Percentiles rank a stretch among this genome's conserved stretches.
Evolutionary conservation across 2,329 filamentous ascomycete genomes (phyloP).

Genomic region (Mycocentrospora acerina): DNA sequence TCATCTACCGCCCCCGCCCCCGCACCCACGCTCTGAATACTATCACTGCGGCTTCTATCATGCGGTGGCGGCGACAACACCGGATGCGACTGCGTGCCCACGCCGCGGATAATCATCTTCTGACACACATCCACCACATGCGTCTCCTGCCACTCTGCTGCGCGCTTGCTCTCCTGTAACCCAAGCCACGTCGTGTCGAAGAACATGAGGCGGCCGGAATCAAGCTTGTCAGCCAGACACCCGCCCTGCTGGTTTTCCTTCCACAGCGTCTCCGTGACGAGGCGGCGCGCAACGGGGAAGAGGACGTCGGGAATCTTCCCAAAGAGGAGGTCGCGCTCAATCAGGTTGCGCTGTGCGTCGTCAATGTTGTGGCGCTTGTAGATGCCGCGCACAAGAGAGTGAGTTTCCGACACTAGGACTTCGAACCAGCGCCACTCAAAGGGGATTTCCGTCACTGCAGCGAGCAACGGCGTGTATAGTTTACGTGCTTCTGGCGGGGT

Average conservation of each 20-base stretch:
- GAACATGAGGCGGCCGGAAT: conserved; percentile 71
- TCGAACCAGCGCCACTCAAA: conserved; percentile 51
- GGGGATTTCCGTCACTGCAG: conserved; percentile 39
- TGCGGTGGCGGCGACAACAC: conserved; percentile 4
- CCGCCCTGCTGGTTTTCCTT: conserved; percentile 36
- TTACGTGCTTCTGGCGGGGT: conserved; percentile 48
- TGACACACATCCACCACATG: conserved; percentile 61
- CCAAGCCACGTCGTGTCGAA: conserved; percentile 71
- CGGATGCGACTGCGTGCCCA: conserved; percentile 28
- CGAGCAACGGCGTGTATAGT: conserved; percentile 43
- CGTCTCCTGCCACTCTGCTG: conserved; percentile 61
- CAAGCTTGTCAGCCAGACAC: conserved; percentile 60
- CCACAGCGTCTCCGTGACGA: conserved; percentile 47
- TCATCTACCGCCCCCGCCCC: conserved; percentile 4
- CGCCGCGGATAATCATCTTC: conserved; percentile 48
- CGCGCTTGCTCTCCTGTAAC: conserved; percentile 59
- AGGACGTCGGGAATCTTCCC: conserved; percentile 55
- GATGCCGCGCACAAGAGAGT: conserved; percentile 63
- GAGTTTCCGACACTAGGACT: conserved; percentile 58
- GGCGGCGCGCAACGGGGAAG: conserved; percentile 48
- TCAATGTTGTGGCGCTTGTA: conserved; percentile 51
- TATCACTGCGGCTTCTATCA: conserved; percentile 23
- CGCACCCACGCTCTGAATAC: conserved; percentile 12
- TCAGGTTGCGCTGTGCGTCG: conserved; percentile 48
- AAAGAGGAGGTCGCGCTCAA: conserved; percentile 57